phyloP scores from a whole-genome alignment of 345 rosid species.

The Moricandia moricandioides region DNA sequence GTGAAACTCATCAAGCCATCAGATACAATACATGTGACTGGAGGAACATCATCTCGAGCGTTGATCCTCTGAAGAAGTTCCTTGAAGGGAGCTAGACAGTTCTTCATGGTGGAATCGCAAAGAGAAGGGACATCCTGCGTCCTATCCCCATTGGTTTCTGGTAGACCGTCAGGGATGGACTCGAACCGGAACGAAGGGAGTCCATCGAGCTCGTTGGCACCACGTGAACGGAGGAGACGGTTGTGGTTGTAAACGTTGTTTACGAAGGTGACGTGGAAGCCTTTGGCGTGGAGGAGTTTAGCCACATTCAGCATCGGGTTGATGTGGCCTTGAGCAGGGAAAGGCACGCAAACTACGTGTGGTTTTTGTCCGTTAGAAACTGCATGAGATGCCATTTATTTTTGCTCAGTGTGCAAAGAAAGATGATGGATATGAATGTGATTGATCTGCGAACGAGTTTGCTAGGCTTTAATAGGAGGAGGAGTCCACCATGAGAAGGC shows the following conservation, averaged over 20 bases:
- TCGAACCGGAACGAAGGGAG: constrained; percentile 13
- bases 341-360: background rate
- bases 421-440: background rate
- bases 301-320: background rate
- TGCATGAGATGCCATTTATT: background rate
- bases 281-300: background rate
- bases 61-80: background rate
- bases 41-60: constrained; percentile 6
- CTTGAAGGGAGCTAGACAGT: constrained; percentile 28
- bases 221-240: constrained; percentile 15
- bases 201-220: background rate
- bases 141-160: background rate
- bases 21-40: background rate
- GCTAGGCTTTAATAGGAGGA: background rate
- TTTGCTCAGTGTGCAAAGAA: background rate
- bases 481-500: background rate
- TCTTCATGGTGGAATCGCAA: constrained; percentile 14
- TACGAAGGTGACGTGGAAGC: constrained; percentile 3
- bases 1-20: constrained; percentile 21
- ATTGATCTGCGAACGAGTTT: background rate
- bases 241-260: background rate
- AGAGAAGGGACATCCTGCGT: constrained; percentile 4
- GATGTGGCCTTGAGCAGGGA: constrained; percentile 1
- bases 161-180: constrained; percentile 30
- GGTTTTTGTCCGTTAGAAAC: background rate